Evolutionary conservation across 257 asterid genomes (phyloP), one percentile per base, ranked within the genome.

Genomic region (Petrea volubilis): DNA sequence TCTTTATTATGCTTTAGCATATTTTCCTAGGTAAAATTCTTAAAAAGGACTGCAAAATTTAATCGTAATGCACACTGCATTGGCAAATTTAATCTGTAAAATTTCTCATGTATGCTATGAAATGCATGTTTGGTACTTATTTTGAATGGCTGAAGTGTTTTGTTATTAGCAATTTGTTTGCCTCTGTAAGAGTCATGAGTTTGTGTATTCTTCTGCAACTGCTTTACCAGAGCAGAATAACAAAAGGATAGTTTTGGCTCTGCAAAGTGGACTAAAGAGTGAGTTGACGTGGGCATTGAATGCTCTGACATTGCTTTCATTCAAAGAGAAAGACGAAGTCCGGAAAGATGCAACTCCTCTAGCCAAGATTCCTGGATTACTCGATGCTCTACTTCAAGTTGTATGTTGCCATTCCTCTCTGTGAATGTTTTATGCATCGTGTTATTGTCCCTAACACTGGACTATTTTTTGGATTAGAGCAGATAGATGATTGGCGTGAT

Each of bases 401-500:
- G 99, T 95, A 88, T 23, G 94, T 90, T 38, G 25, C 75, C 24
- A 11, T 70, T 77, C 31, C 60, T 49, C 6, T 50, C 8, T 58
- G 12, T 70, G 41, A 57, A 29, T 36, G 46, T 68, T n/a, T 21
- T 40, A 38, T 44, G 6, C 68, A 40, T 23, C 21, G 13, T 29
- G 47, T 29, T n/a, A 9, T 3, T 57, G 15, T 33, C 33, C 57
- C 12, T 52, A 64, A 73, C 55, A 46, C 10, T n/a, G 20, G 27
- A 51, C 5, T 60, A 60, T 53, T 68, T 69, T 68, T 69, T 50
- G 55, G 50, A 81, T 77, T 74, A 12, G 74, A 51, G 68, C 92
- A 95, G 98, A 90, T 95, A 44, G 98, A 95, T 84, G 99, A 95
- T 62, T 95, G 98, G 99, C 98, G 97, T 51, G 98, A 95, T 76